Conservation (phyloP, 1,284 basidiomycete species). For the Papiliotrema flavescens region DNA sequence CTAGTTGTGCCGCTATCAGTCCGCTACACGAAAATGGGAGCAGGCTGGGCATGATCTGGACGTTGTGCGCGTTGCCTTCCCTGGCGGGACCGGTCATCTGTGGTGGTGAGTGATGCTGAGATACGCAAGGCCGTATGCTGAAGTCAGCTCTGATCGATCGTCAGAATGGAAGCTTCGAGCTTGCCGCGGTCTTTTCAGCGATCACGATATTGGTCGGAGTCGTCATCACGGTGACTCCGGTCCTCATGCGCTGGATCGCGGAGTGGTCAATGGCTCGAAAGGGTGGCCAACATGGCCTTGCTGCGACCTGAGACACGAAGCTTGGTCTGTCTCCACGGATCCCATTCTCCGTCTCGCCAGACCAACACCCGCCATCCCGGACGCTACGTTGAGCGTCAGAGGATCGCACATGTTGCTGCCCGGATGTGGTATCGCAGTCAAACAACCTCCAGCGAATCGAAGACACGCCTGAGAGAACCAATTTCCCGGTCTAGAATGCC, state of each 20-base stretch:
- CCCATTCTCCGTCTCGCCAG: too few species aligned
- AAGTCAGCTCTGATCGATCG: conserved; percentile 23
- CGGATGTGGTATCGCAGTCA: too few species aligned
- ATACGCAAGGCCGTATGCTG: not conserved
- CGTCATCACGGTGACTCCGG: not conserved
- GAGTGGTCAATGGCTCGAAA: too few species aligned
- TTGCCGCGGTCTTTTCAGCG: conserved; percentile 34
- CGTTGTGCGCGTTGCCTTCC: conserved; percentile 25
- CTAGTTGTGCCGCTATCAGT: conserved; percentile 36
- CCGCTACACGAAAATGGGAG: conserved; percentile 44
- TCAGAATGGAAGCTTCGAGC: conserved; percentile 20
- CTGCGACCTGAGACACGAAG: too few species aligned
- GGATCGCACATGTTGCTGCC: too few species aligned
- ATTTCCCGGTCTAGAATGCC: too few species aligned
- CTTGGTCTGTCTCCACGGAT: too few species aligned
- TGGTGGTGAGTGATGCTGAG: conserved; percentile 27
- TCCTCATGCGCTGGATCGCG: not conserved
- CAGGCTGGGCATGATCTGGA: conserved; percentile 43
- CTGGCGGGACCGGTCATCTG: conserved; percentile 41
- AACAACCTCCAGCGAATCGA: too few species aligned
- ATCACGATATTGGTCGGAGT: not conserved
- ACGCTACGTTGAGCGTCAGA: too few species aligned
- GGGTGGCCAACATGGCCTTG: too few species aligned
- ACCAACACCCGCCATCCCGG: too few species aligned
- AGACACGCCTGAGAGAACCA: too few species aligned